Evolutionary conservation across 768 basidiomycete species (phyloP), one percentile per base, ranked within the genome.

Genomic region (Coprinopsis cinerea): DNA sequence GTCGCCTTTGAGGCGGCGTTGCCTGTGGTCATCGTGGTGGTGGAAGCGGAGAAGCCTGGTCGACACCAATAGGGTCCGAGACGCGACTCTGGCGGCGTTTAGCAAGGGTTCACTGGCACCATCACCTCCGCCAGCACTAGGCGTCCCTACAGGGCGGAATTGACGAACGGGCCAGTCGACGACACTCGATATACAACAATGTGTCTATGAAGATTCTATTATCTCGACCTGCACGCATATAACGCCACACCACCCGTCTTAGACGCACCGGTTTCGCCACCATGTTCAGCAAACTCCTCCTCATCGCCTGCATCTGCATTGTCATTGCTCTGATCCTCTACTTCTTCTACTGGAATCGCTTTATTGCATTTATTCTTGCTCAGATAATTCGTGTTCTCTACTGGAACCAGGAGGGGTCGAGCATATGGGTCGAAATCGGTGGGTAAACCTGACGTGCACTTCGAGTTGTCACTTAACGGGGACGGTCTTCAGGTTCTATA

Each of bases 311-410:
- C 64, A 64, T 85, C 45, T 77, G 75, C 59, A 78, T 78, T 43
- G 64, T 73, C n/a, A 53, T 73, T 28, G 75, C 74, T 14, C 68
- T 83, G 5, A 66, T 88, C 49, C 69, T 90, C 53, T 89, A 90
- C 67, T 76, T 90, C 55, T 94, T 96, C 76, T 96, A 88, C 70
- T 91, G 88, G 81, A 94, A 92, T 67, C 81, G 92, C 34, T 70
- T 95, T 44, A 64, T 95, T 51, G 92, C 82, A 0, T 78, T 76
- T 48, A 52, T 88, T 48, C 67, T 92, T 52, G 78, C 83, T 13
- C 71, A 81, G 47, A 56, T 78, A 11, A 67, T 95, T 43, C 85
- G 91, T 24, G 59, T 89, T 5, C 66, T 78, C 51, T 81, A 83
- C 53, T 96, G 95, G 94, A 84, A 84, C 54, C 75, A 81, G 51